Percentiles rank a stretch among this genome's conserved stretches.
Conservation (phyloP, 2,329 filamentous ascomycete species). For the Myriosclerotinia duriaeana region DNA sequence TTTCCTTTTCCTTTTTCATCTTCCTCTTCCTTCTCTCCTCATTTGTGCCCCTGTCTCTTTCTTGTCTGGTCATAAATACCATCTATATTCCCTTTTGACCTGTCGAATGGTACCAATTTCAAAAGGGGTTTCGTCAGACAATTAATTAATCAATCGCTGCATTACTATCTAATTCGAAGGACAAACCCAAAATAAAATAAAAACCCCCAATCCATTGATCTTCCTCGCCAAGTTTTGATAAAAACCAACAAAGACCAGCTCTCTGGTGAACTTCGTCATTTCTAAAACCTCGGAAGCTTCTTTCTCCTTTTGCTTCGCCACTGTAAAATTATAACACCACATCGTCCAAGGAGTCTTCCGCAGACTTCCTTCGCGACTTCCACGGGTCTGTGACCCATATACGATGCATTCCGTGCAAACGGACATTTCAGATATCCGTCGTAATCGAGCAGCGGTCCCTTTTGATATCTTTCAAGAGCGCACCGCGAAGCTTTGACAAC, state of each 20-base stretch:
- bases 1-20: neutral
- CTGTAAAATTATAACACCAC: conserved; percentile 5
- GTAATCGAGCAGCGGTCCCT: conserved; percentile 1
- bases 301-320: conserved; percentile 21
- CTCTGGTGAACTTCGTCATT: conserved; percentile 8
- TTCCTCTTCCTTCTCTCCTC: neutral
- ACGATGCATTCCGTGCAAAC: conserved; percentile 20
- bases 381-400: conserved; percentile 2
- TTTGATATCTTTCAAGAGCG: neutral
- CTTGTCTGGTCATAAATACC: neutral
- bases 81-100: conserved; percentile 2
- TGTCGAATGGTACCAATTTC: conserved; percentile 1
- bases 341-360: conserved; percentile 16
- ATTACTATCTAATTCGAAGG: no score
- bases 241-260: conserved; percentile 13
- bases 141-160: no score
- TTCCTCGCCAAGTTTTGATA: conserved; percentile 14
- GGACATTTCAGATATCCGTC: conserved; percentile 8
- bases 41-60: neutral
- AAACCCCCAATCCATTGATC: no score
- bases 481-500: neutral
- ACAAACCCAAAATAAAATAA: no score
- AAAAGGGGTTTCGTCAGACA: neutral
- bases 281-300: conserved; percentile 11
- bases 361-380: conserved; percentile 19